Base-by-base conservation (phyloP, 148 eudicot genomes). In the Tetragonia tetragonoides region DNA sequence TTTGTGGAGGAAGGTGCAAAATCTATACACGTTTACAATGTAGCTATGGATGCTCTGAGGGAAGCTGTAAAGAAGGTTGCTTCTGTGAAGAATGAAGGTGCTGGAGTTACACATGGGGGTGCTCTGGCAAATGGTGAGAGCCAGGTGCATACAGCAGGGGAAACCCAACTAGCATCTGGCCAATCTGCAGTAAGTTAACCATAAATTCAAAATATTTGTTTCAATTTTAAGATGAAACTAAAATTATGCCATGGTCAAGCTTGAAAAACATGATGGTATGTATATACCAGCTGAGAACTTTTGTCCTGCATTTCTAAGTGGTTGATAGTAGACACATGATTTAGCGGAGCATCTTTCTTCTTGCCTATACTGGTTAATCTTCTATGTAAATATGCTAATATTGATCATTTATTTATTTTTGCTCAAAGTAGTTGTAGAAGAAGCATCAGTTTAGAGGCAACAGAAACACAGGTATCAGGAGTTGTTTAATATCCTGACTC, bases 1-100 rank as follows among this genome's bases (percentile, higher is more conserved):
- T 86, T 86, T 81, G 86, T 83, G 72, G 88, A 86, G 73, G 86
- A 79, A 56, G 88, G 88, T 72, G 79, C 88, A 76, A 86, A 86
- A 78, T 86, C 88, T 49, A 74, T 86, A 24, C 79, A 81, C 66
- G 88, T 75, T 51, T 86, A 83, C 65, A 81, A 83, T 73, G 81
- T 83, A 59, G 88, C 88, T 68, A 81, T 84, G 81, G 74, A 70
- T 46, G 84, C 86, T 78, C 69, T 86, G 69, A 59, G 72, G 53
- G 83, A 79, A 76, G 86, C 88, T 66, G 60, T 78, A 17, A 84
- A 84, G 49, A 79, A 79, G 78, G 81, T 86, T 74, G 68, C 79
- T 62, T 70, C 79, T 63, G 83, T 77, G 39, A 86, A 79, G 78
- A 77, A 59, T 67, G 82, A 61, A 78, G 82, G 76, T 28, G 62